These are phyloP conservation scores for Quercus phellos DNA, from an alignment of 331 rosid species.

Conservation along the genomic window DNA sequence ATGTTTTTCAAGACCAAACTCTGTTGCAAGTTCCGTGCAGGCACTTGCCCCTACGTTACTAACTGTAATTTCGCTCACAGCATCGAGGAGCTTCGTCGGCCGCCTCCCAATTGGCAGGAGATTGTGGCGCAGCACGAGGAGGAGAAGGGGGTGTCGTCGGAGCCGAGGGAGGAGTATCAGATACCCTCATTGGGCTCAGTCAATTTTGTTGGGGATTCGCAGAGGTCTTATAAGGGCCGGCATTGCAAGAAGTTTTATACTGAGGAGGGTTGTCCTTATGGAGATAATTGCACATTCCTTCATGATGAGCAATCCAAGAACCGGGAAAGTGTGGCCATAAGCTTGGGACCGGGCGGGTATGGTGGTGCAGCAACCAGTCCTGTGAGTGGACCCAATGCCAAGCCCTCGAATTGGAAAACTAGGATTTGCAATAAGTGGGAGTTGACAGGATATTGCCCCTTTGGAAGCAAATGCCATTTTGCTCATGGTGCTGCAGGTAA, in stretches of 20 bases:
- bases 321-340: constrained; percentile 95
- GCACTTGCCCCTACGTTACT: constrained; percentile 81
- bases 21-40: constrained; percentile 91
- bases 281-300: constrained; percentile 89
- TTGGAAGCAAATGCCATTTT: constrained; percentile 95
- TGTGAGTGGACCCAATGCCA: constrained; percentile 47
- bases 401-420: constrained; percentile 98
- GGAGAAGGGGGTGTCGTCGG: constrained; percentile 48
- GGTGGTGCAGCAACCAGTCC: constrained; percentile 24
- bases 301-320: constrained; percentile 92
- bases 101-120: constrained; percentile 97
- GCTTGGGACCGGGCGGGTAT: constrained; percentile 95
- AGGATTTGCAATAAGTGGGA: constrained; percentile 99
- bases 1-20: constrained; percentile 98
- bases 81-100: constrained; percentile 91
- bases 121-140: constrained; percentile 96
- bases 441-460: constrained; percentile 95
- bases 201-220: constrained; percentile 52
- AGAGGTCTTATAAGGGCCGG: constrained; percentile 83
- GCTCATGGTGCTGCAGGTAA: constrained; percentile 97
- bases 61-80: constrained; percentile 96
- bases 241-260: constrained; percentile 97
- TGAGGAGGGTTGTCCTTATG: constrained; percentile 96
- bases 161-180: constrained; percentile 88
- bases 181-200: constrained; percentile 74